Base-by-base conservation (phyloP, 345 rosid genomes). In the Trapa bicornis region DNA sequence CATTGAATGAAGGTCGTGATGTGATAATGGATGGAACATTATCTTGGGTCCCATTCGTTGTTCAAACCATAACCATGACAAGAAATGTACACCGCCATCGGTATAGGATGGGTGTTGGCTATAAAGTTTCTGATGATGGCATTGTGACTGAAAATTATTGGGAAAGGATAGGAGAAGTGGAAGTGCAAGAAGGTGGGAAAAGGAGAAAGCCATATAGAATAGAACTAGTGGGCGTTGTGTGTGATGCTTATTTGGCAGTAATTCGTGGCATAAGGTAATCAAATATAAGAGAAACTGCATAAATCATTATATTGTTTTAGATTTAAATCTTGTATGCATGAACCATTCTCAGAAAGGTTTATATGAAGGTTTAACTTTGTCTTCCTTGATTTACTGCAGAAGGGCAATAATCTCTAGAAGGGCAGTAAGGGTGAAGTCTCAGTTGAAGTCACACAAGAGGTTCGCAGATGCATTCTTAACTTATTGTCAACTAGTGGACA, bases 21-120 rank as follows among this genome's bases (percentile, higher is more conserved):
- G 98, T 89, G 65, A 89, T 92, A 73, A 85, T 92, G 98, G 98
- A 92, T 64, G 96, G 98, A 42, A 92, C 98, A 9, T 81, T 92
- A 39, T 89, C 98, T 38, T 88, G 97, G 96, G 81, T 85, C 64
- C 98, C 98, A 37, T 89, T 88, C 63, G 96, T 89, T 39, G 87
- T 86, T 64, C 96, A 92, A 75, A 92, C 94, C 3, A 76, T 89
- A 75, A 85, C 96, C 37, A 92, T 89, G 98, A 91, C 96, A 1
- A 82, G 96, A 67, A 84, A 86, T 8, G 98, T 92, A 48, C 98
- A 89, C 67, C 87, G 88, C 22, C 85, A 74, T 65, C 83, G 91
- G 32, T 89, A 89, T 71, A 83, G 96, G 47, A 92, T 93, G 98
- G 98, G 96, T 72, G 71, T 68, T 29, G 97, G 98, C 53, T 93